phyloP scores from a whole-genome alignment of 75 land plant species.

The Selaginella moellendorffii region DNA sequence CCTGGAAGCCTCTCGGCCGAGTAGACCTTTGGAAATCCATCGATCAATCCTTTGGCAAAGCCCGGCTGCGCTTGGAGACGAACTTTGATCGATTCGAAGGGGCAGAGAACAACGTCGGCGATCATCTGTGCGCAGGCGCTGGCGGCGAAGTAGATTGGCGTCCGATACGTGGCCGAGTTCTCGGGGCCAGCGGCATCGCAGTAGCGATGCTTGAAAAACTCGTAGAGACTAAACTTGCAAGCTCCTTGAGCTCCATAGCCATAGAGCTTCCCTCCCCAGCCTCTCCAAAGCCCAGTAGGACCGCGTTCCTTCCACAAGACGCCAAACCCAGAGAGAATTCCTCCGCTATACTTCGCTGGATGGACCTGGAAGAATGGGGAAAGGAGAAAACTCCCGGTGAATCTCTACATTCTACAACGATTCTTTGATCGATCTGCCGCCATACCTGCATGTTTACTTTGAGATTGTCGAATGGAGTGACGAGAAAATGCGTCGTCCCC shows the following conservation, averaged over 20 bases:
- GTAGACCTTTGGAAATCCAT: conserved; percentile 85
- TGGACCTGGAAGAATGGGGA: conserved; percentile 44
- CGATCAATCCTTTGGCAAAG: conserved; percentile 78
- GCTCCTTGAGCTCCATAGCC: conserved; percentile 93
- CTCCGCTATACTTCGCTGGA: conserved; percentile 59
- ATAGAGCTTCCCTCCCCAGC: conserved; percentile 80
- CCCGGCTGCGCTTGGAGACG: conserved; percentile 64
- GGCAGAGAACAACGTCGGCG: conserved; percentile 86
- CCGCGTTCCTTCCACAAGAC: conserved; percentile 63
- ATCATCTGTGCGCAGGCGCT: conserved; percentile 74
- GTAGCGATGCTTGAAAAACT: conserved; percentile 78
- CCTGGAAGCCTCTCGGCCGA: conserved; percentile 55
- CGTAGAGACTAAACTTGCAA: conserved; percentile 85
- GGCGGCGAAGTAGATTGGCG: conserved; percentile 48
- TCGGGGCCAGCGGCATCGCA: conserved; percentile 29
- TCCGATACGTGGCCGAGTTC: conserved; percentile 27
- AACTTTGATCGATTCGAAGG: conserved; percentile 93
- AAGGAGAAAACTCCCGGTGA: neutral
- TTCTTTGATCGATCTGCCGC: neutral
- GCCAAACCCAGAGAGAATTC: conserved; percentile 49
- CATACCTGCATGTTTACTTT: conserved; percentile 96
- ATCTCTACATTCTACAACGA: neutral
- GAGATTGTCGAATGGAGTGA: conserved; percentile 82
- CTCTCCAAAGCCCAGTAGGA: conserved; percentile 73
- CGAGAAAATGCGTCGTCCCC: conserved; percentile 64